Conservation (phyloP, 2,329 filamentous ascomycete species). For the Fusarium sp. region DNA sequence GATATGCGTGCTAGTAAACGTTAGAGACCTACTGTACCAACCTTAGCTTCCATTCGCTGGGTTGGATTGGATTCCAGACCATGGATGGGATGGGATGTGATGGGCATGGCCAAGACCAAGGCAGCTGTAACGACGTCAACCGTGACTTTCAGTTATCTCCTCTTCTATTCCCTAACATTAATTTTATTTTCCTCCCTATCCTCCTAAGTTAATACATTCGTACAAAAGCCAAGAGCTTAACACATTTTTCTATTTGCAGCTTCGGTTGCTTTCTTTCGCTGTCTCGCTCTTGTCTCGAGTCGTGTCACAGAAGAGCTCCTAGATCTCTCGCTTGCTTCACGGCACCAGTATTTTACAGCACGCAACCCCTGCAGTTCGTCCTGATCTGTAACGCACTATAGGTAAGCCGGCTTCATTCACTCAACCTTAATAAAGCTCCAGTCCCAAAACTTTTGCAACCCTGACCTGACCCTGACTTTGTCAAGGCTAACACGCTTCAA, state of each 20-base stretch:
- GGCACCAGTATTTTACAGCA: constrained; percentile 8
- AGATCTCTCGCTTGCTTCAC: constrained; percentile 21
- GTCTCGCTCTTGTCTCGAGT: constrained; percentile 40
- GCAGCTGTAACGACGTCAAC: constrained; percentile 30
- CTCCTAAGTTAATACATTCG: neutral
- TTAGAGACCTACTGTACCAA: neutral
- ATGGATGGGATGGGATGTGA: constrained; percentile 13
- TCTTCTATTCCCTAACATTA: constrained; percentile 1
- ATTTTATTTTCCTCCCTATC: neutral
- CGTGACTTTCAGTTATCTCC: constrained; percentile 6
- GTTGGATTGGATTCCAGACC: constrained; percentile 26
- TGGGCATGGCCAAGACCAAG: neutral
- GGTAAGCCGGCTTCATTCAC: constrained; percentile 22
- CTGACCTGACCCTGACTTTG: constrained; percentile 18
- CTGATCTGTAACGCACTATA: constrained; percentile 1
- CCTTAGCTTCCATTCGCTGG: constrained; percentile 2
- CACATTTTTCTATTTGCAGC: neutral
- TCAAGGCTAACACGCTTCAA: constrained; percentile 13
- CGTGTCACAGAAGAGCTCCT: constrained; percentile 36
- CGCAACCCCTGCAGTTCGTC: constrained; percentile 23
- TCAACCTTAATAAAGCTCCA: constrained; percentile 4
- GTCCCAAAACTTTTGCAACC: constrained; percentile 26
- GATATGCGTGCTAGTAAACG: constrained; percentile 18
- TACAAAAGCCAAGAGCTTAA: constrained; percentile 25
- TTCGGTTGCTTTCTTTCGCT: neutral